phyloP scores from a whole-genome alignment of 2,329 filamentous ascomycete genomes.

The Aspergillus niger region DNA sequence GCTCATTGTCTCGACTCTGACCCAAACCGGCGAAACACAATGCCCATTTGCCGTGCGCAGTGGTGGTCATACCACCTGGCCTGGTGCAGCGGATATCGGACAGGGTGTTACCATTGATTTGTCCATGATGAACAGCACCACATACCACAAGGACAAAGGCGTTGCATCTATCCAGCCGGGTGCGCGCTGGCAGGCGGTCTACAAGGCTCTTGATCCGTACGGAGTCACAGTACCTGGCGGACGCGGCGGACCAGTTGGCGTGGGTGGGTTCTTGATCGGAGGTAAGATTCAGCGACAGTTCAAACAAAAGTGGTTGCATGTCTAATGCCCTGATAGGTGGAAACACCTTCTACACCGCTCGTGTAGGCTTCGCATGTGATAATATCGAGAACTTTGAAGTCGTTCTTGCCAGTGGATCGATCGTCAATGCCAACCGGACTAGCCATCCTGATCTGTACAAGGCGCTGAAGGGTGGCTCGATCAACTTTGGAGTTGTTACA shows the following conservation, averaged over 20 bases:
- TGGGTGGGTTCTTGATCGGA: constrained; percentile 27
- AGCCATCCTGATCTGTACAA: constrained; percentile 54
- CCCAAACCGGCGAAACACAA: constrained; percentile 6
- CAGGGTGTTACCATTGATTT: constrained; percentile 49
- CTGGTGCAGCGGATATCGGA: constrained; percentile 45
- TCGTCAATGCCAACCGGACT: constrained; percentile 49
- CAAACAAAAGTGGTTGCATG: not conserved
- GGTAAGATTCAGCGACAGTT: constrained; percentile 9
- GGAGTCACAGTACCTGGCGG: constrained; percentile 25
- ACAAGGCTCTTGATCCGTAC: constrained; percentile 17
- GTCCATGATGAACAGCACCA: constrained; percentile 24
- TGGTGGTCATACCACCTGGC: constrained; percentile 47
- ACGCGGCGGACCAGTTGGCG: constrained; percentile 24
- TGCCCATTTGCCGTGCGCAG: constrained; percentile 40
- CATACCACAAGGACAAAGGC: constrained; percentile 15
- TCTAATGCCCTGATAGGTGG: constrained; percentile 29
- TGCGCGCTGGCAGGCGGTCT: constrained; percentile 24
- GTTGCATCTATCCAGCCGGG: constrained; percentile 23
- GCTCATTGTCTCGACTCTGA: constrained; percentile 20
- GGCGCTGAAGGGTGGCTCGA: constrained; percentile 59
- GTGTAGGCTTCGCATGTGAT: constrained; percentile 54
- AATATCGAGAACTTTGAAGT: constrained; percentile 54
- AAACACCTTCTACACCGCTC: constrained; percentile 51
- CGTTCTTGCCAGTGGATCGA: constrained; percentile 54
- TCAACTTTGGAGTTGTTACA: constrained; percentile 54